Conservation (phyloP, 139 green algal genomes). For the Chlorella sp. region DNA sequence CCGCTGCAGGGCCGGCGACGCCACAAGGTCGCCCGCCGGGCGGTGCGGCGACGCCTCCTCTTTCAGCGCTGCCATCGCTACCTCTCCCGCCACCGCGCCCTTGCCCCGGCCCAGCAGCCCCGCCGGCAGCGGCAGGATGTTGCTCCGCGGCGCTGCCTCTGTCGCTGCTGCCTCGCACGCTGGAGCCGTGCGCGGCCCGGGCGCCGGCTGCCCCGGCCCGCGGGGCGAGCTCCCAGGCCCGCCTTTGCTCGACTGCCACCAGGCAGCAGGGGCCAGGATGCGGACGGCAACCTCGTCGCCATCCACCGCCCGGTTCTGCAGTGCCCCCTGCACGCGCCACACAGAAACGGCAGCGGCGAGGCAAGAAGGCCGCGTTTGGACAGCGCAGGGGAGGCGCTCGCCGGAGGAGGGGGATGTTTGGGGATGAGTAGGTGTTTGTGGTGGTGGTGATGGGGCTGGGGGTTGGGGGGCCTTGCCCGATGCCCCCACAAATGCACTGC, state of each 20-base stretch:
- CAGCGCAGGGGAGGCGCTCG: background rate
- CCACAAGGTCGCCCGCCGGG: constrained; percentile 23
- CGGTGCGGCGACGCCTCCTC: background rate
- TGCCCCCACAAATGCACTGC: no score
- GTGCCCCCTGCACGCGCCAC: background rate
- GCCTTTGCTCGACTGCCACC: constrained; percentile 2
- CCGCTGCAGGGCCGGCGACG: constrained; percentile 14
- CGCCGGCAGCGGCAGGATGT: constrained; percentile 6
- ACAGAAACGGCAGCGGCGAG: background rate
- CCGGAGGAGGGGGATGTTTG: background rate
- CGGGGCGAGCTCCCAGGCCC: constrained; percentile 20
- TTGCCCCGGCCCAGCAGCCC: no score
- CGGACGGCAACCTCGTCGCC: constrained; percentile 82
- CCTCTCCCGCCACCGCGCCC: no score
- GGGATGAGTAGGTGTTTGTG: background rate
- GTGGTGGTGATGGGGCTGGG: constrained; percentile 41
- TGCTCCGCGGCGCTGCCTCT: background rate
- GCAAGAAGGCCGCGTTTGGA: no score
- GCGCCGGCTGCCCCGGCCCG: background rate
- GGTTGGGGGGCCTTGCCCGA: no score
- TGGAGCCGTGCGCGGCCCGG: background rate
- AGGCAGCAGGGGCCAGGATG: constrained; percentile 49
- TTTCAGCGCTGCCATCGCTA: no score
- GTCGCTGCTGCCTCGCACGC: background rate
- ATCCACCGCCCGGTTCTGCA: constrained; percentile 76